Evolutionary conservation across 345 rosid species (phyloP).

Genomic region (Melaleuca alternifolia): DNA sequence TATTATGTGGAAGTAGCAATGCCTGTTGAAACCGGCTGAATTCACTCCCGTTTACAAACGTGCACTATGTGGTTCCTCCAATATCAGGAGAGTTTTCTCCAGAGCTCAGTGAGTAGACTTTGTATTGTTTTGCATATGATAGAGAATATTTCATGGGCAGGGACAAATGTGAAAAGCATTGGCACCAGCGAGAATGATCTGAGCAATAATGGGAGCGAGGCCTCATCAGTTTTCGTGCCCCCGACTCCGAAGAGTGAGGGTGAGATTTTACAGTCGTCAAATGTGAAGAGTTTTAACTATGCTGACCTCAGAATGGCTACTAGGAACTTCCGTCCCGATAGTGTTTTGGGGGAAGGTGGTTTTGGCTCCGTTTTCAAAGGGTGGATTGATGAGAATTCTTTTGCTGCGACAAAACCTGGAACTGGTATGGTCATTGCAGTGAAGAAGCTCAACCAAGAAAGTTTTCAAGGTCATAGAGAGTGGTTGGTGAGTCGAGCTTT

Average conservation of each 20-base stretch:
- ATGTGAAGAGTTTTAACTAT: constrained; percentile 42
- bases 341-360: constrained; percentile 72
- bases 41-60: background rate
- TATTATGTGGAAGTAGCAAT: background rate
- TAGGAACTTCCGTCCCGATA: constrained; percentile 61
- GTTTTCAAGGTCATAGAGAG: constrained; percentile 69
- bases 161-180: constrained; percentile 35
- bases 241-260: constrained; percentile 51
- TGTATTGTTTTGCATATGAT: background rate
- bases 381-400: constrained; percentile 55
- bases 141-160: constrained; percentile 13
- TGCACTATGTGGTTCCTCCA: background rate
- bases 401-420: constrained; percentile 58
- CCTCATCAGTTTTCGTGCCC: constrained; percentile 32
- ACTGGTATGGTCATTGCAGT: constrained; percentile 64
- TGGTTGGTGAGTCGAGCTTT: constrained; percentile 59
- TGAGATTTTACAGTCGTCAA: constrained; percentile 53
- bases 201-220: constrained; percentile 28
- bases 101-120: background rate
- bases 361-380: constrained; percentile 78
- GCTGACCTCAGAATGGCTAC: constrained; percentile 53
- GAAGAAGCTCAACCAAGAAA: constrained; percentile 54
- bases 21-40: background rate
- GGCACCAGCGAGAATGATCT: constrained; percentile 29
- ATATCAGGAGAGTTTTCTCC: background rate